Percentiles rank a stretch among this genome's conserved stretches.
These are phyloP conservation scores for Naganishia cerealis DNA, from an alignment of 1,284 basidiomycete species.

Conservation along the genomic window DNA sequence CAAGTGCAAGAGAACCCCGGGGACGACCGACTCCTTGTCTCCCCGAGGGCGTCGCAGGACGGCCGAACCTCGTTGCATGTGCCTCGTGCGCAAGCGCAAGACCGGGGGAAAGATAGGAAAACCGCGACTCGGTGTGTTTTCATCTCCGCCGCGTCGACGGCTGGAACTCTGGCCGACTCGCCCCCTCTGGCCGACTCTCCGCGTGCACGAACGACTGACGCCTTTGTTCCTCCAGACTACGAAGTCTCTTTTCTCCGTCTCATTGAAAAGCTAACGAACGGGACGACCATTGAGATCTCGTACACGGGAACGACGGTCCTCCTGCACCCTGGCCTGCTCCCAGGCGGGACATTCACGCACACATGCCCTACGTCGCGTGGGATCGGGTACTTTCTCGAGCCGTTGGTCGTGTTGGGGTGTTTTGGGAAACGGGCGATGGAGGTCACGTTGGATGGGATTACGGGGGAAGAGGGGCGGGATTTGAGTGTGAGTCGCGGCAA, in stretches of 20 bases:
- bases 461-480: conserved; percentile 77
- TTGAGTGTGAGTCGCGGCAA: conserved; percentile 64
- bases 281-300: conserved; percentile 91
- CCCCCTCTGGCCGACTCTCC: too few relatives aligned
- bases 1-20: too few relatives aligned
- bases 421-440: conserved; percentile 87
- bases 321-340: conserved; percentile 86
- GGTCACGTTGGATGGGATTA: conserved; percentile 82
- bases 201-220: too few relatives aligned
- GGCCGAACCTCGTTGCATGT: too few relatives aligned
- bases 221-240: conserved; percentile 63
- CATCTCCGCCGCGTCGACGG: too few relatives aligned
- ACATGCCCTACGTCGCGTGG: conserved; percentile 83
- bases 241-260: conserved; percentile 88
- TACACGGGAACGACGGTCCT: conserved; percentile 90
- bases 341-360: conserved; percentile 78
- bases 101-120: too few relatives aligned
- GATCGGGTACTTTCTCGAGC: conserved; percentile 92
- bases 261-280: conserved; percentile 91
- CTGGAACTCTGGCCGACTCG: neutral
- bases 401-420: conserved; percentile 82
- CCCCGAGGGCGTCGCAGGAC: too few relatives aligned
- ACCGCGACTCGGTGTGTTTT: too few relatives aligned
- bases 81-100: too few relatives aligned
- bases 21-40: too few relatives aligned